Base-by-base conservation (phyloP, 1,284 basidiomycete genomes). In the Ustilago loliicola region DNA sequence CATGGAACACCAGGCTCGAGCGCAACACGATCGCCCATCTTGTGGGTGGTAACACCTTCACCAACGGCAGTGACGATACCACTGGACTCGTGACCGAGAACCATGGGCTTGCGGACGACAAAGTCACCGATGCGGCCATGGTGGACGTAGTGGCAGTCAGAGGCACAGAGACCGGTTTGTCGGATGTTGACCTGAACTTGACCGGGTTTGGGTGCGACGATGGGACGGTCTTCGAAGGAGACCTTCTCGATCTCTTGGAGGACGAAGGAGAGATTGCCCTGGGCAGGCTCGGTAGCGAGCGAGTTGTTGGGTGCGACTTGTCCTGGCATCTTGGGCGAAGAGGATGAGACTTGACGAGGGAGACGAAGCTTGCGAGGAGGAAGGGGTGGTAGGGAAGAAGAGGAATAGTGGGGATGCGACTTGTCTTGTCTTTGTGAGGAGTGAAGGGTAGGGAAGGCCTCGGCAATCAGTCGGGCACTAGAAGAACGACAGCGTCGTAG, bases 101-200 rank as follows among this genome's bases (percentile, higher is more conserved):
- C 93, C 94, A 95, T 95, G 3, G 93, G 93, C 58, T 90, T 89
- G 63, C 91, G 88, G 60, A 94, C 91, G 51, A 92, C 87, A 86
- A 93, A 94, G 83, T 93, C 91, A 47, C 91, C 87, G 64, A 87
- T 85, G 42, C 78, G 80, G 13, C 81, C 81, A 45, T 84, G 80
- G 64, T 80, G 67, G 38, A 78, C 73, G 75, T 84, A 85, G 78
- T 83, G 83, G 48, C 86, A 91, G 90, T 61, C 94, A 92, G 80
- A 92, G 89, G 45, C 90, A 89, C 60, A 93, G 88, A 87, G 92
- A 93, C 86, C 95, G 92, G 29, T 93, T 88, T 96, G 95, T 88
- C 95, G 95, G 56, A 98, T 92, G 83, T 94, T 90, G 54, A 98
- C 91, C 34, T 98, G 91, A 51, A 96, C 94, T 82, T 97, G 93